phyloP scores from a whole-genome alignment of 2,329 filamentous ascomycete genomes.

The Pseudocercospora fuligena region DNA sequence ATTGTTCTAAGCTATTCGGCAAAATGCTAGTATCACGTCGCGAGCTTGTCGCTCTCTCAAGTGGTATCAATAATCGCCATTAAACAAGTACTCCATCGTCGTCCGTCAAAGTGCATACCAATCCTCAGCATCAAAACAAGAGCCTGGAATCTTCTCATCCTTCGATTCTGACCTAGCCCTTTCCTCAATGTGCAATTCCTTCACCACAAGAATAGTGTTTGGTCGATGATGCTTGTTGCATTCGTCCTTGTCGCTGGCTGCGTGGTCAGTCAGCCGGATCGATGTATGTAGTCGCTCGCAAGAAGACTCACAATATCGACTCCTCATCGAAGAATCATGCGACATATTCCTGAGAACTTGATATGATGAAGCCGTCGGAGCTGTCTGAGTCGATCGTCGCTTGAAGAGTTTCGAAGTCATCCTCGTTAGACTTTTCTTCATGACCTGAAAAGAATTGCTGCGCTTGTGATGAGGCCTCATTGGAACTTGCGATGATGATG shows the following conservation, averaged over 20 bases:
- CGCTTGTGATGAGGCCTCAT: neutral
- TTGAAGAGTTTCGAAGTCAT: neutral
- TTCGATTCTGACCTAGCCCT: neutral
- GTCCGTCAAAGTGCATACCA: slow-evolving; percentile 4
- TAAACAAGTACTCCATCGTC: neutral
- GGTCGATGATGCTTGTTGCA: slow-evolving; percentile 4
- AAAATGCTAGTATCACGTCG: neutral
- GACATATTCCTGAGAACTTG: neutral
- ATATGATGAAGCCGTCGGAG: neutral
- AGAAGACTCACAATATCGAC: neutral
- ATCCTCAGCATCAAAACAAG: slow-evolving; percentile 1
- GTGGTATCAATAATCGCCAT: neutral
- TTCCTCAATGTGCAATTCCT: neutral
- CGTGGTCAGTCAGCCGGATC: neutral
- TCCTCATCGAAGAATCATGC: neutral
- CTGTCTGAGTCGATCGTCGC: neutral
- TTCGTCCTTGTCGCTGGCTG: slow-evolving; percentile 1
- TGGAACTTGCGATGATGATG: neutral
- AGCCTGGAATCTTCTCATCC: neutral
- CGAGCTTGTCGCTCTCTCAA: neutral
- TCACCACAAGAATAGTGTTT: slow-evolving; percentile 11
- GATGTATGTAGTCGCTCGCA: neutral
- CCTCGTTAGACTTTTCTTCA: neutral
- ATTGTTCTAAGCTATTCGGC: neutral
- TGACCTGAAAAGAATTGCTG: neutral